Base-by-base conservation (phyloP, 23 red algal genomes). In the Pyropia yezoensis region DNA sequence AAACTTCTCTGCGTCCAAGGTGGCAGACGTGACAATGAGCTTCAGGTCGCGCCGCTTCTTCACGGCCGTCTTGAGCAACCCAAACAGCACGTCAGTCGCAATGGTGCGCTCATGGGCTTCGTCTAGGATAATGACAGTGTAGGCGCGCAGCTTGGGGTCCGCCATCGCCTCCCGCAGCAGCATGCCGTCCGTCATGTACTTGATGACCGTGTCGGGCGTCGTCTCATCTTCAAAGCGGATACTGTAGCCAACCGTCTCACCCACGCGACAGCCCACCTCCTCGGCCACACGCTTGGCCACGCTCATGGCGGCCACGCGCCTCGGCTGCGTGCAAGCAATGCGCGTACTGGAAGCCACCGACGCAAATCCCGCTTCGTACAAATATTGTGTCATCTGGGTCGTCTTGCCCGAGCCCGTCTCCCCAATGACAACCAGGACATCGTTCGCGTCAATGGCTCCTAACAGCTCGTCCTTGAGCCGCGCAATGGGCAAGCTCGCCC, bases 181-280 rank as follows among this genome's bases (percentile, higher is more conserved):
- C 85, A 98, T 89, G 55, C 94, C 94, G 69, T 98, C 94, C 3
- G 94, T 98, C 94, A 98, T 91, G 60, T 98, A 98, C 60, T 91
- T 90, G 61, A 98, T 88, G 49, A 82, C 57, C 32, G 94, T 98
- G 33, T 90, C 86, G 16, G 80, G 33, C 17, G 81, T 74, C 7
- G 94, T 98, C 28, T 63, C 61, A 49, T 98, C 94, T 47, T 98
- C 94, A 76, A 98, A 98, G 54, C 94, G 80, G 52, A 98, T 98
- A 63, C 62, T 76, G 66, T 98, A 98, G 52, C 94, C 94, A n/a
- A 98, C 94, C 49, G 74, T 76, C 39, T 79, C 78, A 29, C 94
- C 94, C 13, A 98, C 57, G 19, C 73, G 75, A 47, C 80, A 88
- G 20, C 80, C 79, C 52, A 78, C 63, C 62, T 98, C 94, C 34